A percentile compares a stretch with the other conserved stretches of the same genome.
Conservation (phyloP, 345 rosid species). For the Eucalyptus curtisii region DNA sequence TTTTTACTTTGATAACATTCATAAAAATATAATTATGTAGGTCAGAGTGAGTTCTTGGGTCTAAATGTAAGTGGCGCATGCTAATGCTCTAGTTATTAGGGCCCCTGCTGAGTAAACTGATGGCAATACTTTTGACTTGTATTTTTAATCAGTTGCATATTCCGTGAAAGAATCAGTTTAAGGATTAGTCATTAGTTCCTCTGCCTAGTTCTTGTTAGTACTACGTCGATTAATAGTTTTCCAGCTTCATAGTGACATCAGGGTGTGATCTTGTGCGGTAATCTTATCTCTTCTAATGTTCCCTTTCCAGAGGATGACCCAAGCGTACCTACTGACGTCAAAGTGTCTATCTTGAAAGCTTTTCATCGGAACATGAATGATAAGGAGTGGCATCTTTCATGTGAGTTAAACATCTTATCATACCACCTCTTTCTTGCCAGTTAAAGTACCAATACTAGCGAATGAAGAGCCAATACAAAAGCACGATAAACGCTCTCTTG, state of each 20-base stretch:
- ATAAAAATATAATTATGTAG: too few species aligned
- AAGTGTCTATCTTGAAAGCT: constrained; percentile 67
- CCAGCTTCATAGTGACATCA: neutral
- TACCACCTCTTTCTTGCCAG: neutral
- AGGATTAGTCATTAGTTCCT: neutral
- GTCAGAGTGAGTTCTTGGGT: too few species aligned
- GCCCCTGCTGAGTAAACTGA: too few species aligned
- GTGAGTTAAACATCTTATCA: constrained; percentile 25
- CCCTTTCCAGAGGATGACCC: constrained; percentile 86
- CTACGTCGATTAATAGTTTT: too few species aligned
- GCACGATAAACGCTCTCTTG: neutral
- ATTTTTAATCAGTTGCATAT: too few species aligned
- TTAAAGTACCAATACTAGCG: too few species aligned
- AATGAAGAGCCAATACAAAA: neutral
- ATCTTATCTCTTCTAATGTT: neutral
- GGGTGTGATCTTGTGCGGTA: neutral
- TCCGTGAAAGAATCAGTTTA: too few species aligned
- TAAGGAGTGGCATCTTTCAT: constrained; percentile 71
- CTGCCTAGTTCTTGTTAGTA: neutral
- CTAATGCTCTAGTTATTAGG: too few species aligned
- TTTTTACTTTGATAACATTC: too few species aligned
- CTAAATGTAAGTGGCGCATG: too few species aligned
- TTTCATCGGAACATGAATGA: constrained; percentile 72
- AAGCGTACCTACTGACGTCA: constrained; percentile 68
- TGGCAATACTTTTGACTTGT: too few species aligned